Percentiles rank a stretch among this genome's conserved stretches.
These are phyloP conservation scores for Pythium insidiosum DNA, from an alignment of 352 stramenopile genomes.

Conservation along the genomic window DNA sequence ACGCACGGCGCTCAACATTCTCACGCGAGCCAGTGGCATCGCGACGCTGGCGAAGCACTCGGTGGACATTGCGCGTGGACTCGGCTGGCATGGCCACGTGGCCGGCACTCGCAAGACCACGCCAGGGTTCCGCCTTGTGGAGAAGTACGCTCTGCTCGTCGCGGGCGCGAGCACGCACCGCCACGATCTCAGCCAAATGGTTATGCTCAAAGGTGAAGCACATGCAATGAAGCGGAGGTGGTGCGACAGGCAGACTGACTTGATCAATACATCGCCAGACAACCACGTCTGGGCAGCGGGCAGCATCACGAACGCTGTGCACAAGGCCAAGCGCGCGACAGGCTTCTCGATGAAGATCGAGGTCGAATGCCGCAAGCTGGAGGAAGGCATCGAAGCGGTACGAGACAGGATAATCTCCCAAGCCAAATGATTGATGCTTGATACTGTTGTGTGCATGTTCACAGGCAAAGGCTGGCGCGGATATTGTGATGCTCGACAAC, in stretches of 20 bases:
- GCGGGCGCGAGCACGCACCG: slow-evolving; percentile 91
- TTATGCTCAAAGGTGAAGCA: slow-evolving; percentile 94
- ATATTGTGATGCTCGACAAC: slow-evolving; percentile 99
- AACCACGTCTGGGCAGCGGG: slow-evolving; percentile 97
- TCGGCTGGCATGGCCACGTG: slow-evolving; percentile 91
- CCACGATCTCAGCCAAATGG: slow-evolving; percentile 98
- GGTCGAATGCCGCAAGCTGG: slow-evolving; percentile 93
- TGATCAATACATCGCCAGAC: slow-evolving; percentile 34
- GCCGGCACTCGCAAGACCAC: slow-evolving; percentile 98
- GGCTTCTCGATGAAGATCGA: slow-evolving; percentile 99
- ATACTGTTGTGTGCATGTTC: background rate
- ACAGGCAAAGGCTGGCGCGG: slow-evolving; percentile 54
- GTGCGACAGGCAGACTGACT: background rate
- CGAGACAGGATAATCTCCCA: background rate
- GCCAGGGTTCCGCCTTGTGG: slow-evolving; percentile 96
- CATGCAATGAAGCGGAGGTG: background rate
- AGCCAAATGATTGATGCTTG: background rate
- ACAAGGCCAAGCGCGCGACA: slow-evolving; percentile 84
- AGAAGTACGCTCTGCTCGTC: slow-evolving; percentile 98
- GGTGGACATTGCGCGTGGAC: slow-evolving; percentile 47
- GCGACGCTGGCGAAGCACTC: slow-evolving; percentile 81
- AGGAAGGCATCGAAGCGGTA: slow-evolving; percentile 92
- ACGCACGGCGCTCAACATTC: slow-evolving; percentile 95
- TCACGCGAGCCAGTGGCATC: slow-evolving; percentile 94
- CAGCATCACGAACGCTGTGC: slow-evolving; percentile 93